Evolutionary conservation across 768 basidiomycete genomes (phyloP), one percentile per base, ranked within the genome.

Genomic region (Thelephora ganbajun): DNA sequence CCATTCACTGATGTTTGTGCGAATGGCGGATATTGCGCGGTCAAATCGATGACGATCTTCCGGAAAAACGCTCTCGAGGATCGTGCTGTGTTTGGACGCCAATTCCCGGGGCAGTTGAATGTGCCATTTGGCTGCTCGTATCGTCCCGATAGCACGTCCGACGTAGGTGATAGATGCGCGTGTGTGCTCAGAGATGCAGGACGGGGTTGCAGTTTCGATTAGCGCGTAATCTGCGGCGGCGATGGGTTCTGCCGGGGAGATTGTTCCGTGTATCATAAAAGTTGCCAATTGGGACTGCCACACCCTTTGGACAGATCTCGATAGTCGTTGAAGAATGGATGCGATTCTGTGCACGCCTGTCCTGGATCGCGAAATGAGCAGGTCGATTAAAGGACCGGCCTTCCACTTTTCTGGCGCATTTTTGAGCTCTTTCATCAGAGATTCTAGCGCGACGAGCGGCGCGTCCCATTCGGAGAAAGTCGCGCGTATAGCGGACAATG

Each of bases 1-100:
- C 90, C 91, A 96, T 69, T 96, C 92, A 58, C 89, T 85, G 45
- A 93, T 76, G 49, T 83, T 80, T 1, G 73, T 81, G 49, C 90
- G 69, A 34, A 92, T 86, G 50, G 81, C 76, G 14, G 75, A 66
- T 33, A 96, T 76, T 50, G 80, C 74, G 30, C 70, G 65, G 59
- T 88, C 87, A 56, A 96, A 88, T 13, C 69, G 72, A 51, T 85
- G 80, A 51, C 76, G 77, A 53, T 90, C 82, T 56, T 86, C 76
- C 0, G 83, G 81, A 6, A 87, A 69, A 3, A 86, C 79, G 7
- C 66, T 67, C 50, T 80, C 79, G 4, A 92, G 61, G 49, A 84
- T 54, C 33, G 62, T 68, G 11, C 82, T 78, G 56, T 91, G 82
- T 18, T 78, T 74, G 16, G 73, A 60, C 7, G 82, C 75, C 45